Base-by-base conservation (phyloP, 2,329 filamentous ascomycete genomes). In the Cordyceps cateniannulata region DNA sequence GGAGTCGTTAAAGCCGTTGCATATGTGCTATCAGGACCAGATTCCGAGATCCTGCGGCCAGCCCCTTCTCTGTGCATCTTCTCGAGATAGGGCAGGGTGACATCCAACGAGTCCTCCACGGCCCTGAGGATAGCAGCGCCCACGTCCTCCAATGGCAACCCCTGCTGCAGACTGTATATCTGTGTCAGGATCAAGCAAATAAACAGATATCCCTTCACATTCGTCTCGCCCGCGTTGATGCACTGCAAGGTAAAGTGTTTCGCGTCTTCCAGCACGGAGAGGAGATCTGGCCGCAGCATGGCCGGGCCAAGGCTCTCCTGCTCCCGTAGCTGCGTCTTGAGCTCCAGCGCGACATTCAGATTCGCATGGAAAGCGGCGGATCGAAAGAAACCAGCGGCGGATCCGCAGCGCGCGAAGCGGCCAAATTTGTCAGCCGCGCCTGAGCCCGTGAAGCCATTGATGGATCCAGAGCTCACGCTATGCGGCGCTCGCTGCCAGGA, bases 161-260 rank as follows among this genome's bases (percentile, higher is more conserved):
- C 51, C 16, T 42, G 51, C 14, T 53, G 51, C 16, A 53, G 16
- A 5, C 51, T 53, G 3, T 53, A 18, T 12, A 53, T 53, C 18
- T 53, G 51, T 7, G 22, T 12, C 62, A 14, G 27, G 5, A 53
- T 40, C 51, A 53, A 42, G 10, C 51, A 42, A 7, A 53, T 27
- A 6, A 84, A 72, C 20, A 85, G 47, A 42, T 78, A 78, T 0
- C 79, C 79, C 63, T 85, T 85, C 20, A 80, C 70, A 57, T 84
- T 85, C 0, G 81, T 84, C 68, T 85, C 81, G 1, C 80, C 82
- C 0, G 72, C 73, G 52, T 75, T 65, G 18, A 84, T 71, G 10
- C 69, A 71, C 5, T 65, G 63, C 50, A 79, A 65, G 1, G 66
- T 66, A 76, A 78, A 83, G 0, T 54, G 48, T 29, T 71, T 75